Evolutionary conservation across 1,139 yeast genomes (phyloP).

Genomic region (Diutina catenulata): DNA sequence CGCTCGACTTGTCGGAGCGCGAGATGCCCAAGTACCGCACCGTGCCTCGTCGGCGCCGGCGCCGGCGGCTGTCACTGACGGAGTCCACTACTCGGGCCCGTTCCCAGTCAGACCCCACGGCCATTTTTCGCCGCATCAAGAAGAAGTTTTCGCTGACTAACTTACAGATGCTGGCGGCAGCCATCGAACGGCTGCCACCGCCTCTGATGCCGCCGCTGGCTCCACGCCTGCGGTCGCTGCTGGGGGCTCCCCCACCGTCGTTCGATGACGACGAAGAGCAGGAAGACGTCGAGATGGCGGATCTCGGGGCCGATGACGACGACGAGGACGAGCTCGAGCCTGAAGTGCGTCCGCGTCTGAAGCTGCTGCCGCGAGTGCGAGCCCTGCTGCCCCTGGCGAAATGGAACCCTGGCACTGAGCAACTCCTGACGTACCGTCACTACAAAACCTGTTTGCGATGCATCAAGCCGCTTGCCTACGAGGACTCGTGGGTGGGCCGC

Average conservation of each 20-base stretch:
- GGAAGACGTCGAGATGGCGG: slow-evolving; percentile 10
- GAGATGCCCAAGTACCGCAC: slow-evolving; percentile 59
- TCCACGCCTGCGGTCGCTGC: slow-evolving; percentile 3
- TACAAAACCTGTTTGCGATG: slow-evolving; percentile 39
- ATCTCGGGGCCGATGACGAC: slow-evolving; percentile 34
- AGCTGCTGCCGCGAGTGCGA: too few relatives aligned
- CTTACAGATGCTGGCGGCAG: background rate
- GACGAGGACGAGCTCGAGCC: slow-evolving; percentile 20
- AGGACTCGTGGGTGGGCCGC: slow-evolving; percentile 44
- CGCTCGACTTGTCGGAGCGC: slow-evolving; percentile 48
- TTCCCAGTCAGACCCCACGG: background rate
- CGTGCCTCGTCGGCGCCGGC: slow-evolving; percentile 57
- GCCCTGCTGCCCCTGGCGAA: background rate
- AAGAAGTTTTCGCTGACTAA: background rate
- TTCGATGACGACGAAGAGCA: slow-evolving; percentile 26
- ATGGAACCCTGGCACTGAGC: background rate
- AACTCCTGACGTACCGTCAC: background rate
- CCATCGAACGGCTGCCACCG: background rate
- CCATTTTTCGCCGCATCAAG: background rate
- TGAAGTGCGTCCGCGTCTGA: slow-evolving; percentile 8
- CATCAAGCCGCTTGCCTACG: slow-evolving; percentile 40
- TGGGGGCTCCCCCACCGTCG: slow-evolving; percentile 11
- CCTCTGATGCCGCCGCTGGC: background rate
- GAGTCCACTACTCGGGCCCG: background rate
- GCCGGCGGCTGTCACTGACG: background rate